Base-by-base conservation (phyloP, 2,329 filamentous ascomycete genomes). In the Neonectria neomacrospora region DNA sequence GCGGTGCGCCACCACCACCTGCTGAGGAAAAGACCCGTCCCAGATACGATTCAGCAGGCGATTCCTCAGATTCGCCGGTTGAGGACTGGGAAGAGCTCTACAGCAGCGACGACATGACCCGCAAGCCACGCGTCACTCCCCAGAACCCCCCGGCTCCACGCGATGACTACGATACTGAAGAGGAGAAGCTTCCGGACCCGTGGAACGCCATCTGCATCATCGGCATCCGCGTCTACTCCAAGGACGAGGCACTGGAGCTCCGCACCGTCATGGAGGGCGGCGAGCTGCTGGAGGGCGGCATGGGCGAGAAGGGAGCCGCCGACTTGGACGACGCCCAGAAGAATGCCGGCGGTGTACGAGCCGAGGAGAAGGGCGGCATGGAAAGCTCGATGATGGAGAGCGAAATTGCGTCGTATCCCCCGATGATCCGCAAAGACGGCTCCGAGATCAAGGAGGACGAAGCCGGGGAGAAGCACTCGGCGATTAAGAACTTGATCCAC, bases 201-300 rank as follows among this genome's bases (percentile, higher is more conserved):
- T 90, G 88, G 88, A 89, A 90, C 71, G 87, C 88, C 4, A 82
- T 90, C 48, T 85, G 83, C 55, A 84, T 89, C 18, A 82, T 90
- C 0, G 87, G 88, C 0, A 77, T 90, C 54, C 82, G 86, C 5
- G 84, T 90, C 6, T 90, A 89, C 74, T 85, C 84, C 71, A 87
- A 85, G 74, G 85, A 89, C 71, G 80, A 83, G 47, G 76, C 79
- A 32, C 77, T 88, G 3, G 81, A 86, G 73, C 75, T 88, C n/a
- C 79, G 81, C 39, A 82, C 86, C 12, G 83, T 88, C 20, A 82
- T 87, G 76, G 85, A 87, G 71, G 85, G 84, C 41, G 85, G 83
- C 23, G 79, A 82, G 67, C 78, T 87, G 3, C 76, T 81, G 28
- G 84, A 87, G 71, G 82, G 80, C 41, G 85, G 85, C 60, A 87